These are phyloP conservation scores for Psidium friedrichsthalianum DNA, from an alignment of 345 rosid species.

Conservation along the genomic window DNA sequence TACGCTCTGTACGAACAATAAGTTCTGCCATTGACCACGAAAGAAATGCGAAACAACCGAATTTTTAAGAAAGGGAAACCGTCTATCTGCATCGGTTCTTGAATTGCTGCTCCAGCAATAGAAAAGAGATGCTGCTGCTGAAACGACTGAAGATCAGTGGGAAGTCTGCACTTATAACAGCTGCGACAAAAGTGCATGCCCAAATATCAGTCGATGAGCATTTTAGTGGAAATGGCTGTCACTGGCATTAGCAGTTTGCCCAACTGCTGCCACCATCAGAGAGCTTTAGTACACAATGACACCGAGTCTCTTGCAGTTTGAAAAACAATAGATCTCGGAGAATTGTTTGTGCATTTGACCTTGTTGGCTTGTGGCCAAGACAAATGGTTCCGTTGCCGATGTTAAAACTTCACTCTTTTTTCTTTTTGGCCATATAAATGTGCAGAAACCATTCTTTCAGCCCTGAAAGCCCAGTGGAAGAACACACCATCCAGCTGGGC, in stretches of 20 bases:
- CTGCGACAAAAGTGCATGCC: background rate
- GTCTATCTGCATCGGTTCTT: background rate
- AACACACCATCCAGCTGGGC: constrained; percentile 70
- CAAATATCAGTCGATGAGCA: background rate
- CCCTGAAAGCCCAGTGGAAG: constrained; percentile 66
- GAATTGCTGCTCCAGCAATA: background rate
- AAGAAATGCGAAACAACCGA: background rate
- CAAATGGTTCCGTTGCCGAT: background rate
- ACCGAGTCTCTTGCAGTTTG: background rate
- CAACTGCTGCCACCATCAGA: background rate
- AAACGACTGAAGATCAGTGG: background rate
- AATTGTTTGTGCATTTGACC: background rate
- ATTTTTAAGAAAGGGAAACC: background rate
- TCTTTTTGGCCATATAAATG: background rate
- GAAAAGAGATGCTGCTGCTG: background rate
- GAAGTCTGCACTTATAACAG: background rate
- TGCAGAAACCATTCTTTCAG: constrained; percentile 62
- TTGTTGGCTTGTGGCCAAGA: background rate
- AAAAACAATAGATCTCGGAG: background rate
- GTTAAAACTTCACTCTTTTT: background rate
- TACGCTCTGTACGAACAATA: background rate
- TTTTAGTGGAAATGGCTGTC: background rate
- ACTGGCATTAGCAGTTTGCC: background rate
- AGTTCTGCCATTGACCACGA: background rate
- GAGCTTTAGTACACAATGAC: background rate